Percentiles rank a stretch among this genome's conserved stretches.
Conservation (phyloP, 805 yeast genomes). For the Starmerella etchellsii region DNA sequence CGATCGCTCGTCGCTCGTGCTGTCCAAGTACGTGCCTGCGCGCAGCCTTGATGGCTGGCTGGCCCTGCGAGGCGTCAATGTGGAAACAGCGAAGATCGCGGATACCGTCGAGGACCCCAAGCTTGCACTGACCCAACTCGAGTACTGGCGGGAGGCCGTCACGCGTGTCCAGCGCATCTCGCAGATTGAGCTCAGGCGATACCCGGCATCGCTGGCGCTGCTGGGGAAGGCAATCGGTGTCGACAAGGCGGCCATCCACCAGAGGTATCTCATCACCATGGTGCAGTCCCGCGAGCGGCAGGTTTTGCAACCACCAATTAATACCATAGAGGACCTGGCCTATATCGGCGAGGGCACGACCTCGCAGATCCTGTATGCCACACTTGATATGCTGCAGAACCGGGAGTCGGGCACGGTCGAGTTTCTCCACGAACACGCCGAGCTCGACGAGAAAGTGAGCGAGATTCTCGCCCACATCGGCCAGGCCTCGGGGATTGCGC, state of each 20-base stretch:
- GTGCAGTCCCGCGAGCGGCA: constrained; percentile 47
- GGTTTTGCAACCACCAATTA: constrained; percentile 36
- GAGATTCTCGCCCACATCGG: constrained; percentile 72
- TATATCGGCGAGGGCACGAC: constrained; percentile 69
- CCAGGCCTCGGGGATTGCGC: constrained; percentile 62
- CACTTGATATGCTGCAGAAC: constrained; percentile 34
- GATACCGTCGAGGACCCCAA: constrained; percentile 29
- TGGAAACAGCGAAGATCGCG: constrained; percentile 47
- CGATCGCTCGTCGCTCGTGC: constrained; percentile 52
- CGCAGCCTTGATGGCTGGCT: constrained; percentile 46
- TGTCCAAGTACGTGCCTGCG: constrained; percentile 55
- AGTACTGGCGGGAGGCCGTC: constrained; percentile 60
- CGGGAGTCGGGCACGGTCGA: constrained; percentile 44
- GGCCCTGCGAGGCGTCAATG: constrained; percentile 52
- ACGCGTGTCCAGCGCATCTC: constrained; percentile 17
- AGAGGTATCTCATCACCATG: constrained; percentile 44
- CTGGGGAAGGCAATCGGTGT: constrained; percentile 37
- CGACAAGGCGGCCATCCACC: constrained; percentile 36
- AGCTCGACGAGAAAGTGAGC: constrained; percentile 35
- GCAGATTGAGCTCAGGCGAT: neutral
- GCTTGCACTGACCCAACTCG: constrained; percentile 39
- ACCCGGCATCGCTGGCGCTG: constrained; percentile 44
- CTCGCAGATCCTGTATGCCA: constrained; percentile 54
- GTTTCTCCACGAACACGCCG: constrained; percentile 36
- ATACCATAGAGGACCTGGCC: constrained; percentile 45